Conservation (phyloP, 192 early-diverging fungal genomes). For the Entomortierella parvispora region DNA sequence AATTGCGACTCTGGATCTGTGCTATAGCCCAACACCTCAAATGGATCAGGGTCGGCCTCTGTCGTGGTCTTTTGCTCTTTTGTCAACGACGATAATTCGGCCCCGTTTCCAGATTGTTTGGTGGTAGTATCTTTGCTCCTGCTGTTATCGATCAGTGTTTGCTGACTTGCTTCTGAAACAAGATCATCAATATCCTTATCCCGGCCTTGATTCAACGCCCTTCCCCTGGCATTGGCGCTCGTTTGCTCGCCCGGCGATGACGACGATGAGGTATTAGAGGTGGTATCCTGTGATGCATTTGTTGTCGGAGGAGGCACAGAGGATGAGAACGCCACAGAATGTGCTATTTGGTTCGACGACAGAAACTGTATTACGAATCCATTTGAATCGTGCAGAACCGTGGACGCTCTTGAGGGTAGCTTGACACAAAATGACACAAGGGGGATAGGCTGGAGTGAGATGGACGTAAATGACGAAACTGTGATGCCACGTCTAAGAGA, state of each 20-base stretch:
- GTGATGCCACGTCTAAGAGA: slow-evolving; percentile 66
- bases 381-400: slow-evolving; percentile 57
- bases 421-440: slow-evolving; percentile 71
- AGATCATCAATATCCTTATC: slow-evolving; percentile 43
- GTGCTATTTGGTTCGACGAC: slow-evolving; percentile 61
- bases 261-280: not conserved
- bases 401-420: slow-evolving; percentile 68
- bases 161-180: slow-evolving; percentile 23
- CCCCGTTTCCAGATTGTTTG: too few relatives aligned
- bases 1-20: slow-evolving; percentile 56
- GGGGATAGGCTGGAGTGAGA: slow-evolving; percentile 67
- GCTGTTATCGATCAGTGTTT: slow-evolving; percentile 16
- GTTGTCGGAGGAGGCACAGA: slow-evolving; percentile 51
- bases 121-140: not conserved
- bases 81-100: not conserved
- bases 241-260: not conserved
- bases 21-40: slow-evolving; percentile 54
- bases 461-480: slow-evolving; percentile 72
- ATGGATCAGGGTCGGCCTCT: slow-evolving; percentile 42
- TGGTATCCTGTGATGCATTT: not conserved
- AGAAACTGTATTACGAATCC: slow-evolving; percentile 72
- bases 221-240: not conserved
- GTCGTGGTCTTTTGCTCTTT: too few relatives aligned
- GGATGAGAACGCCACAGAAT: slow-evolving; percentile 69
- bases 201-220: not conserved